phyloP scores from a whole-genome alignment of 176 grass and related monocot species.

The Bothriochloa decipiens region DNA sequence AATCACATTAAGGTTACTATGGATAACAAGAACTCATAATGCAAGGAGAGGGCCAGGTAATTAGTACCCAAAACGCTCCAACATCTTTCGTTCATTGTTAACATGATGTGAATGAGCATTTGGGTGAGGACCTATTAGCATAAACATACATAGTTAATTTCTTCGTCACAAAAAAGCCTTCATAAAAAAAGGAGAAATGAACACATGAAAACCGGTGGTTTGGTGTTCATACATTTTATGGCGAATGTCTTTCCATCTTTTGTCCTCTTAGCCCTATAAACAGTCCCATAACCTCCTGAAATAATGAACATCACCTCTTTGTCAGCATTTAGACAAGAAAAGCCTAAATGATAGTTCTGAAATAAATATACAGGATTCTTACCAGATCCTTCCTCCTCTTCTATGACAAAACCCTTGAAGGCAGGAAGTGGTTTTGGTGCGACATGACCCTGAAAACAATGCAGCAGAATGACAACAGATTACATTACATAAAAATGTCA shows the following conservation, averaged over 20 bases:
- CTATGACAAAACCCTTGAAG: conserved; percentile 69
- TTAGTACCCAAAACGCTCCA: conserved; percentile 89
- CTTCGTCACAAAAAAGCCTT: conserved; percentile 26
- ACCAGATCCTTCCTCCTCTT: conserved; percentile 99
- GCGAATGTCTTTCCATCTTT: conserved; percentile 71
- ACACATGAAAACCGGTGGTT: background rate
- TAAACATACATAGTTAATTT: conserved; percentile 44
- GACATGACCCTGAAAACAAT: conserved; percentile 52
- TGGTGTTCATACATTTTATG: conserved; percentile 83
- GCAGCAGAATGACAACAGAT: conserved; percentile 23
- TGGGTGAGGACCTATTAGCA: conserved; percentile 68
- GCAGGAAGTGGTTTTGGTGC: conserved; percentile 64
- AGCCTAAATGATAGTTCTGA: background rate
- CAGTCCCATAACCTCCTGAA: conserved; percentile 90
- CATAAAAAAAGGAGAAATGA: conserved; percentile 22
- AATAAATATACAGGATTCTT: conserved; percentile 31
- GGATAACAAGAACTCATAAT: conserved; percentile 4
- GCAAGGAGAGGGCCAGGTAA: background rate
- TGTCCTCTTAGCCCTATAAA: conserved; percentile 79
- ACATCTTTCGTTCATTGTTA: conserved; percentile 89
- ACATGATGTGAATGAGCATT: conserved; percentile 91
- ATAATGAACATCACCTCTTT: conserved; percentile 22
- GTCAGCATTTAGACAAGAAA: conserved; percentile 26
- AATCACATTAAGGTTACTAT: conserved; percentile 9
- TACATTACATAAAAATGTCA: background rate